Evolutionary conservation across 2,329 filamentous ascomycete genomes (phyloP), one percentile per base, ranked within the genome.

Genomic region (Emericellopsis atlantica): DNA sequence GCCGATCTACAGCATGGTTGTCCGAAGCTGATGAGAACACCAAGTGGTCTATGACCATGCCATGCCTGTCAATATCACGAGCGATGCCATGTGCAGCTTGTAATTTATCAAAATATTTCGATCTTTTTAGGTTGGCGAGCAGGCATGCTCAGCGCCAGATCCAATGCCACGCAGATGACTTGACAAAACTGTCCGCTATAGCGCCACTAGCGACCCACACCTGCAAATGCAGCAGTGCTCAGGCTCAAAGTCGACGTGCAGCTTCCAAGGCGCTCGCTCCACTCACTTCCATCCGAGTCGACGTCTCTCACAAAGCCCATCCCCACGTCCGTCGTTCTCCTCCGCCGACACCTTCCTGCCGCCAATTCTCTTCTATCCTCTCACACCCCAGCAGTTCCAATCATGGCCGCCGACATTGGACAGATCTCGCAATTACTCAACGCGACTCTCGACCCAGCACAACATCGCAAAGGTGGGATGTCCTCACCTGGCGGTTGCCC

Each of bases 371-470:
- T 35, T 35, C 29, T 37, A 43, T 44, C 21, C 24, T 39, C 32
- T 41, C 16, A 37, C 32, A 31, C 38, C 16, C 29, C 32, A 34
- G 43, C 40, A 40, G 40, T 40, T 49, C 44, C 55, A 57, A 70
- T 49, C 56, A 78, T 78, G 74, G 70, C 72, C 56, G 64, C 70
- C 50, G 66, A 74, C 49, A 67, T 76, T 55, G 66, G 65, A 50
- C 64, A 66, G 45, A 69, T 95, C 60, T 83, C 87, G 48, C 79
- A 87, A 71, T 74, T 96, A 61, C 79, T 98, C 48, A 77, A 93
- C 63, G 86, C 87, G 54, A 96, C 88, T 54, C 75, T 96, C 54
- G 86, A 95, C 64, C 87, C 87, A 15, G 70, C 75, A 48, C 80
- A 90, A 62, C 87, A 90, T 62, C 89, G 87, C 62, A 83, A 93